Evolutionary conservation across 345 rosid species (phyloP).

Genomic region (Corchorus capsularis): DNA sequence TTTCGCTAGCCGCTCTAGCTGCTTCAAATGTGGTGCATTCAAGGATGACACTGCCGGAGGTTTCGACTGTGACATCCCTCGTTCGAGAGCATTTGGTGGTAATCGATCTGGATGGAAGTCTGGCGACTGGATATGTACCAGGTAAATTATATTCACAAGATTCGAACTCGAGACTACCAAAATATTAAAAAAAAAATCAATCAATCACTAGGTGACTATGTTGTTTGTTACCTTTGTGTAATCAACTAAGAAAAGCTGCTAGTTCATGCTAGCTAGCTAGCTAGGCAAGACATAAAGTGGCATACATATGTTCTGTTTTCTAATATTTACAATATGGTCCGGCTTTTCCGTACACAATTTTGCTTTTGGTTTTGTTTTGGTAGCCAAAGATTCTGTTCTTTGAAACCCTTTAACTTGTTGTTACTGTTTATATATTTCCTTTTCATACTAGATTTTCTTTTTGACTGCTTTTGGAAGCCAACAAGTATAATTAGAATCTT

Average conservation of each 20-base stretch:
- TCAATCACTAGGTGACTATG: not conserved
- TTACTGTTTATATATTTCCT: not conserved
- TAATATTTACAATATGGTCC: not conserved
- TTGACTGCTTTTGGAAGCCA: constrained; percentile 6
- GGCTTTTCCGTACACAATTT: not conserved
- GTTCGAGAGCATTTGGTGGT: constrained; percentile 41
- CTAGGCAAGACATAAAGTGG: not conserved
- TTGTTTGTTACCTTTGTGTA: not conserved
- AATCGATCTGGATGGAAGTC: constrained; percentile 76
- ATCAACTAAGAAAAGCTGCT: not conserved
- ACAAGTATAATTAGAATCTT: not conserved
- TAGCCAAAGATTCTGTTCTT: not conserved
- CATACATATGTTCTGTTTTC: not conserved
- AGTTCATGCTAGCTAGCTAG: not conserved
- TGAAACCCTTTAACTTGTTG: not conserved
- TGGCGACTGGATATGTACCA: constrained; percentile 80
- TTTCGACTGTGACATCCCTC: constrained; percentile 34
- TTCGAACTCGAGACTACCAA: no score
- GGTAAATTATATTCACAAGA: constrained; percentile 31
- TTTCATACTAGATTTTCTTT: not conserved
- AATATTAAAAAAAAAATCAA: no score
- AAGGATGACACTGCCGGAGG: constrained; percentile 60
- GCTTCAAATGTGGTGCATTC: constrained; percentile 87
- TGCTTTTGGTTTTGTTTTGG: not conserved
- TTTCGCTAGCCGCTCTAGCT: constrained; percentile 85